Evolutionary conservation across 192 early-diverging fungal species (phyloP).

Genomic region (Paraglomus brasilianum): DNA sequence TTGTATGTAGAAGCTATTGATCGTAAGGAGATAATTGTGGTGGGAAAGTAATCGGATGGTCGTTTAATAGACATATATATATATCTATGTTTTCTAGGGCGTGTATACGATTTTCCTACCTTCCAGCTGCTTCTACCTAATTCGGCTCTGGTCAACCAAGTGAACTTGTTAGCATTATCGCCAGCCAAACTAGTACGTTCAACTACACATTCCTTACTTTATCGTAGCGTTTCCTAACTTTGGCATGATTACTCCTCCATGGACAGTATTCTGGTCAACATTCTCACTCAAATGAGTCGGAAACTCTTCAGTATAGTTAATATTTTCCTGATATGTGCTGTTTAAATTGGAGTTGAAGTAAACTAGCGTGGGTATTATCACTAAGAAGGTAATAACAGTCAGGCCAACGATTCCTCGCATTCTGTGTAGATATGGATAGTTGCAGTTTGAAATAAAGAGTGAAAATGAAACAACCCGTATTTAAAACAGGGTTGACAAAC

Average conservation of each 20-base stretch:
- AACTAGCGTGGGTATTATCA: slow-evolving; percentile 37
- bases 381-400: slow-evolving; percentile 29
- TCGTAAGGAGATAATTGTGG: not conserved
- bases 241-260: slow-evolving; percentile 46
- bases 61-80: not conserved
- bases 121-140: slow-evolving; percentile 89
- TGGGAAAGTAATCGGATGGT: not conserved
- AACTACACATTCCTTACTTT: slow-evolving; percentile 35
- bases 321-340: not conserved
- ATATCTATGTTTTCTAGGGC: no score
- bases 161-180: not conserved
- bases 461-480: no score
- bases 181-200: not conserved
- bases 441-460: no score
- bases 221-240: slow-evolving; percentile 42
- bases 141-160: slow-evolving; percentile 62
- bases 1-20: slow-evolving; percentile 79
- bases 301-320: not conserved
- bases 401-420: no score
- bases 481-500: no score
- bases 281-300: not conserved
- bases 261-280: not conserved
- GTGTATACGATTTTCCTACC: slow-evolving; percentile 22
- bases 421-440: no score
- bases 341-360: slow-evolving; percentile 26